Conservation (phyloP, 1,139 yeast species). For the Chernovozyma aurita region DNA sequence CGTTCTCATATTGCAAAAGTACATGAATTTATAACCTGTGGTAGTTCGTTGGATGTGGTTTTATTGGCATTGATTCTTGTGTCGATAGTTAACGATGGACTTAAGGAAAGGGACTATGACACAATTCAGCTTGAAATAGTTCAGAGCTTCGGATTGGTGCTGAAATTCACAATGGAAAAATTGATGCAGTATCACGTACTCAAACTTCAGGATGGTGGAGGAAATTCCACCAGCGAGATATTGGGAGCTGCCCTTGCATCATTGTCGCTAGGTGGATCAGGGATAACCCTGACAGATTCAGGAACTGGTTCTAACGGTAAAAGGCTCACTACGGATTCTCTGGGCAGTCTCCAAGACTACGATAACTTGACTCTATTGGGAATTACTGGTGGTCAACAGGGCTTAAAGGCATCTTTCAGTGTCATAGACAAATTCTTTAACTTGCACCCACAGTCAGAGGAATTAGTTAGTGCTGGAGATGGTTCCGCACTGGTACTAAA, state of each 20-base stretch:
- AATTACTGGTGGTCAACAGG: slow-evolving; percentile 29
- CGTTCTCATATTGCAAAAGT: slow-evolving; percentile 47
- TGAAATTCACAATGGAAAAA: slow-evolving; percentile 27
- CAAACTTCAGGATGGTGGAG: slow-evolving; percentile 14
- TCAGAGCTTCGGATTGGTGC: slow-evolving; percentile 56
- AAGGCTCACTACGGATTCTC: not conserved
- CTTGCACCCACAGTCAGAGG: slow-evolving; percentile 34
- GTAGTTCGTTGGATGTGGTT: slow-evolving; percentile 31
- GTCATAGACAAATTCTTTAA: slow-evolving; percentile 43
- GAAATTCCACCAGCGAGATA: slow-evolving; percentile 24
- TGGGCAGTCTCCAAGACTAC: slow-evolving; percentile 6
- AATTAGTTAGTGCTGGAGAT: slow-evolving; percentile 7
- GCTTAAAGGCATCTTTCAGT: slow-evolving; percentile 31
- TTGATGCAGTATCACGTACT: slow-evolving; percentile 21
- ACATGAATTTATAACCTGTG: slow-evolving; percentile 44
- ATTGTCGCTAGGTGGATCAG: slow-evolving; percentile 14
- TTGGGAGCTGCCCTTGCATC: slow-evolving; percentile 17
- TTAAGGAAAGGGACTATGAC: slow-evolving; percentile 56
- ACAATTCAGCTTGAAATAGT: slow-evolving; percentile 44
- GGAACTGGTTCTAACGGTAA: not conserved
- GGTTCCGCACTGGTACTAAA: not conserved
- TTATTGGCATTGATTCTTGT: slow-evolving; percentile 51
- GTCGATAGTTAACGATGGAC: slow-evolving; percentile 59
- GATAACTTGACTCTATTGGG: slow-evolving; percentile 23
- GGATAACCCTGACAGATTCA: slow-evolving; percentile 7